Conservation (phyloP, 495 filamentous ascomycete genomes). For the Bryoglossum gracile region DNA sequence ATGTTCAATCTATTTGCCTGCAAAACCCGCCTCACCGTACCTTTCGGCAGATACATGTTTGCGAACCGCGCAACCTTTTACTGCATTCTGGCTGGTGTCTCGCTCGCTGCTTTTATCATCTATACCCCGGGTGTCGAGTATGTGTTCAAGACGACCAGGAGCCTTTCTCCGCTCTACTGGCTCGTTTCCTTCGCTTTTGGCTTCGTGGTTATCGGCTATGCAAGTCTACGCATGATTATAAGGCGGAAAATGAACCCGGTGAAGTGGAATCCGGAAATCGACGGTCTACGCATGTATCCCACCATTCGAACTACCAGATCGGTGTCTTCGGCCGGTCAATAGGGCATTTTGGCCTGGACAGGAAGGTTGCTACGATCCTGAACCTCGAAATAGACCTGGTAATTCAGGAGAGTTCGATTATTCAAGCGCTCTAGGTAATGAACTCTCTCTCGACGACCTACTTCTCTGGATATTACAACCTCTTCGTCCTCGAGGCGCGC, state of each 20-base stretch:
- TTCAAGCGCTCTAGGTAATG: too few species aligned
- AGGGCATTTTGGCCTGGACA: too few species aligned
- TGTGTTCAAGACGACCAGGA: conserved; percentile 41
- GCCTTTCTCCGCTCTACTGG: conserved; percentile 50
- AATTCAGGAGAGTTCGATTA: too few species aligned
- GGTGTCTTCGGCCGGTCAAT: not conserved
- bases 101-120: conserved; percentile 53
- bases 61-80: conserved; percentile 47
- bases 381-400: too few species aligned
- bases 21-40: conserved; percentile 54
- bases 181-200: conserved; percentile 59
- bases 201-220: conserved; percentile 40
- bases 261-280: conserved; percentile 28
- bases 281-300: conserved; percentile 28
- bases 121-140: conserved; percentile 41
- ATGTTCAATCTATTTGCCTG: conserved; percentile 58
- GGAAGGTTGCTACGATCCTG: too few species aligned
- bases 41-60: conserved; percentile 54
- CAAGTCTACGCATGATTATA: conserved; percentile 21
- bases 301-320: conserved; percentile 22
- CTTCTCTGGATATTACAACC: too few species aligned
- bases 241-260: conserved; percentile 19
- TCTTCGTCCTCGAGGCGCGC: too few species aligned
- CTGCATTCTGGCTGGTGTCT: conserved; percentile 26
- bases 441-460: too few species aligned